Percentiles rank a stretch among this genome's conserved stretches.
phyloP scores from a whole-genome alignment of 108 stramenopile species.

The Schizochytrium sp. region DNA sequence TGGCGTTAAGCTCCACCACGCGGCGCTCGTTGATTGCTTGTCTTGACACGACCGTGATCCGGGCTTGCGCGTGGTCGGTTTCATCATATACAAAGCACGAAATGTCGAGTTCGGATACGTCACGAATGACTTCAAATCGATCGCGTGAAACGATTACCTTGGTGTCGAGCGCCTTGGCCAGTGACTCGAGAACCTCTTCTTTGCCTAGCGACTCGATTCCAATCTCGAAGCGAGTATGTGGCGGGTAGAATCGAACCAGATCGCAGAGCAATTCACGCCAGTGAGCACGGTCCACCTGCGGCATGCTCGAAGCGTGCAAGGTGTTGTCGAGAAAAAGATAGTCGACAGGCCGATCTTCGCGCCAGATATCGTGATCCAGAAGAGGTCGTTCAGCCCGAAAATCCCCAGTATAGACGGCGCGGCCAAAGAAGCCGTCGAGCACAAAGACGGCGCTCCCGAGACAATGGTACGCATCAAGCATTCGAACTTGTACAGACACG shows the following conservation, averaged over 20 bases:
- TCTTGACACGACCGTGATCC: neutral
- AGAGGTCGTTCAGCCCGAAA: neutral
- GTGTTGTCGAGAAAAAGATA: neutral
- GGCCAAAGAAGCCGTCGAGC: neutral
- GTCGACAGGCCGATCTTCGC: neutral
- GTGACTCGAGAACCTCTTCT: neutral
- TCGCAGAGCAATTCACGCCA: neutral
- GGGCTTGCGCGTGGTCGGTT: neutral
- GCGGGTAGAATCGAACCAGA: neutral
- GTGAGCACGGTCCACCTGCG: neutral
- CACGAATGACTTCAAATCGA: neutral
- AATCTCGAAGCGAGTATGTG: neutral
- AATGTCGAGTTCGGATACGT: neutral
- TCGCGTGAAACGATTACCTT: neutral
- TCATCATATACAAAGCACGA: neutral
- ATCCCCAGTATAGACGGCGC: neutral
- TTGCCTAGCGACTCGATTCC: neutral
- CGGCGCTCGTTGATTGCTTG: neutral
- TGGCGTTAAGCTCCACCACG: neutral
- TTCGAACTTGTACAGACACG: neutral
- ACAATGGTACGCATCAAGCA: slow-evolving; percentile 6
- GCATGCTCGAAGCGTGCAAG: neutral
- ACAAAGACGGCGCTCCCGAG: neutral
- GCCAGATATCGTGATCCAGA: neutral
- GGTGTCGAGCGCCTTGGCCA: neutral